A percentile compares a stretch with the other conserved stretches of the same genome.
Evolutionary conservation across 768 basidiomycete species (phyloP).

Genomic region (Hericium coralloides): DNA sequence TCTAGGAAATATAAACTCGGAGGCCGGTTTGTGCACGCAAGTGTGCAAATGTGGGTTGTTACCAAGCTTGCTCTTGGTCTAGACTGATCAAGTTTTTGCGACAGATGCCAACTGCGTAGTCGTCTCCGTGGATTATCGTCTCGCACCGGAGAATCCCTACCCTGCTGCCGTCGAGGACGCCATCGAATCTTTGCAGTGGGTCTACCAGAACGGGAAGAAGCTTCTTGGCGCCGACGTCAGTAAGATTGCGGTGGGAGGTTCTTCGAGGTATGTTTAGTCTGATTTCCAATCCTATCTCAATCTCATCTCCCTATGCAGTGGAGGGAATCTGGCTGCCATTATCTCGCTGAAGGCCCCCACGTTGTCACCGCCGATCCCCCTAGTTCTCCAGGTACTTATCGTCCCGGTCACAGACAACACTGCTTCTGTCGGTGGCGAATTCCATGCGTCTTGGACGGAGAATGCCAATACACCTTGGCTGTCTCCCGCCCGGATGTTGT

Average conservation of each 20-base stretch:
- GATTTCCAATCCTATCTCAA: too few relatives aligned
- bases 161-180: slow-evolving; percentile 68
- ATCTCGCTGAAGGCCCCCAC: slow-evolving; percentile 54
- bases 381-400: slow-evolving; percentile 55
- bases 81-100: neutral
- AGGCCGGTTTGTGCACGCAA: slow-evolving; percentile 50
- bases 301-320: slow-evolving; percentile 27
- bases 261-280: slow-evolving; percentile 42
- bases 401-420: slow-evolving; percentile 74
- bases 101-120: slow-evolving; percentile 54
- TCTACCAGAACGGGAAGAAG: slow-evolving; percentile 36
- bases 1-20: slow-evolving; percentile 51
- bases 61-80: neutral
- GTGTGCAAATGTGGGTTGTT: slow-evolving; percentile 41
- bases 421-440: slow-evolving; percentile 29
- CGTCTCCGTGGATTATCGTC: slow-evolving; percentile 60
- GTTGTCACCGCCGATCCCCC: slow-evolving; percentile 37
- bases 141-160: slow-evolving; percentile 63
- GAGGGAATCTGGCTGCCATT: slow-evolving; percentile 62
- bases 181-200: slow-evolving; percentile 56
- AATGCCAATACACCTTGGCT: slow-evolving; percentile 55
- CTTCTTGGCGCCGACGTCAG: slow-evolving; percentile 40
- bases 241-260: slow-evolving; percentile 64
- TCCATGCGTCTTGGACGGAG: slow-evolving; percentile 43
- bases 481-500: slow-evolving; percentile 54